A percentile compares a stretch with the other conserved stretches of the same genome.
These are phyloP conservation scores for Neurospora sp. DNA, from an alignment of 495 filamentous ascomycete genomes.

Conservation along the genomic window DNA sequence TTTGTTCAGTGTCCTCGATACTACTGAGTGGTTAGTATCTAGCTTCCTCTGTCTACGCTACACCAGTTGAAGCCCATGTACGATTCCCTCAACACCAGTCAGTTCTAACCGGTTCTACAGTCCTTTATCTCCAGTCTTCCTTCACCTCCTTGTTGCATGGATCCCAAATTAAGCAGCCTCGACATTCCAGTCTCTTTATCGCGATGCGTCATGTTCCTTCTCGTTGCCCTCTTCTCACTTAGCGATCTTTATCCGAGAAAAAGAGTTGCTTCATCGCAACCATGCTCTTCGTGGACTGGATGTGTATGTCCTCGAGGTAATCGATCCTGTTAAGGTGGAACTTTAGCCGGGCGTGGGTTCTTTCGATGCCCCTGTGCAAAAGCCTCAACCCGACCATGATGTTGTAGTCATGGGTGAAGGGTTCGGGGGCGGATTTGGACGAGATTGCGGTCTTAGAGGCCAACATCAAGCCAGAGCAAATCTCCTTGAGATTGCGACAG, in stretches of 20 bases:
- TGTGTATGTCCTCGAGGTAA: not conserved
- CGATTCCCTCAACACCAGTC: not conserved
- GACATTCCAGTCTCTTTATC: not conserved
- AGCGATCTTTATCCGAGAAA: not conserved
- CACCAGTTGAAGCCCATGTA: not conserved
- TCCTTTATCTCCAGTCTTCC: not conserved
- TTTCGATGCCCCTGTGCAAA: not conserved
- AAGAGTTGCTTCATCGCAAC: not conserved
- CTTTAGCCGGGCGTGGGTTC: not conserved
- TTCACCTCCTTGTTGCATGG: not conserved
- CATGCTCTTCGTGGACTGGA: not conserved
- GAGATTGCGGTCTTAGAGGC: not conserved
- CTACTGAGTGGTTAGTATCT: not conserved
- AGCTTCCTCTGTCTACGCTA: not conserved
- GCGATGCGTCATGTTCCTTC: not conserved
- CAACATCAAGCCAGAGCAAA: not conserved
- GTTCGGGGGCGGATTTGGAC: not conserved
- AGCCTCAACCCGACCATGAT: not conserved
- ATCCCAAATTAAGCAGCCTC: not conserved
- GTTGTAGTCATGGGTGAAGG: no score
- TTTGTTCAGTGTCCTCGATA: not conserved
- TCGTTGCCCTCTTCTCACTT: no score
- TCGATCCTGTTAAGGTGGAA: not conserved
- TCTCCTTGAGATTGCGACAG: not conserved
- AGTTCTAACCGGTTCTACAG: accelerated